Evolutionary conservation across 2,329 filamentous ascomycete genomes (phyloP), one percentile per base, ranked within the genome.

Genomic region (Geosmithia putterillii): DNA sequence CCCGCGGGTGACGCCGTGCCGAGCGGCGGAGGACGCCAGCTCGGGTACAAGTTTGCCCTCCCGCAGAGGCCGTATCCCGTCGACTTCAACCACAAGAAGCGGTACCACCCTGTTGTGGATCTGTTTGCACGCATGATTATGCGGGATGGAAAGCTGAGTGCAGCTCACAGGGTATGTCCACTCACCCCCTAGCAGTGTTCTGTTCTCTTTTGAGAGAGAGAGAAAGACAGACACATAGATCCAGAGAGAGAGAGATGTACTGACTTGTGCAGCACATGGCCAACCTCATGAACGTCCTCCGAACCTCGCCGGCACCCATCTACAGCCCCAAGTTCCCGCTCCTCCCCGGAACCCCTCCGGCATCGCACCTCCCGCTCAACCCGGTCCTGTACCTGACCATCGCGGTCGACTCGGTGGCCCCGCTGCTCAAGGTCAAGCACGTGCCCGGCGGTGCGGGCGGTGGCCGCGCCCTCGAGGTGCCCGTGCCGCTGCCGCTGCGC

Each of bases 51-150:
- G 57, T 95, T 87, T 55, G 78, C 76, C 4, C 66, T 86, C 48
- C 88, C 88, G 1, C 66, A 70, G 32, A 65, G 81, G 44, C 79
- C 83, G 7, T 68, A 88, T 42, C 74, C 81, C 9, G 71, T 74
- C 43, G 55, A 67, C 23, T 70, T 57, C 73, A 86, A 64, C 63
- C 66, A 90, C 53, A 84, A 88, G 62, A 71, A 86, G 58, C 79
- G 92, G 55, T 94, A 96, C 58, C 84, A 95, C 57, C 79, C 86
- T 2, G 73, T 95, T 7, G 70, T 96, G 40, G 71, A 83, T 50
- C 92, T 95, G 67, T 73, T 96, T 53, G 95, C 88, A 17, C 89
- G 88, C 59, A 71, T 95, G 52, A 65, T 98, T 49, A 98, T 96
- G 90, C 71, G 73, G 54, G 77, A 96, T 63, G 92, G 92, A 53